A percentile compares a stretch with the other conserved stretches of the same genome.
These are phyloP conservation scores for Cercospora sp. DNA, from an alignment of 2,329 filamentous ascomycete genomes.

Conservation along the genomic window DNA sequence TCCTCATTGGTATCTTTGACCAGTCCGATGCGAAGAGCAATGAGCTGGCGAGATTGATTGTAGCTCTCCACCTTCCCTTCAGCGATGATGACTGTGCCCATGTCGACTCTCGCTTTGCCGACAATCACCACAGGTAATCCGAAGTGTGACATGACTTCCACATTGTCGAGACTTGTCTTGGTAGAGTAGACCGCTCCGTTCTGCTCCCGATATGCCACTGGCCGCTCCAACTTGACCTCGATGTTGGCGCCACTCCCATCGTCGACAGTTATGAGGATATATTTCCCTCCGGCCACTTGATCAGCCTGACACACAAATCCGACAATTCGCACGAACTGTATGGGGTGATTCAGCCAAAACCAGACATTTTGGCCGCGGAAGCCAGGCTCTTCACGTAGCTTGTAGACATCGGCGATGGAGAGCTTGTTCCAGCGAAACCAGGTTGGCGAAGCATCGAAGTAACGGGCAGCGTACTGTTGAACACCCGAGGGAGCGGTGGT, in stretches of 20 bases:
- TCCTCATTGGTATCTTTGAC: constrained; percentile 57
- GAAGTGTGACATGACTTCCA: constrained; percentile 40
- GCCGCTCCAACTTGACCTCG: constrained; percentile 54
- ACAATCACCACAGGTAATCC: constrained; percentile 49
- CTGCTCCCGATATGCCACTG: constrained; percentile 5
- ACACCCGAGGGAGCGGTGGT: constrained; percentile 28
- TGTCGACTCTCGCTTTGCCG: constrained; percentile 39
- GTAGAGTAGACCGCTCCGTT: constrained; percentile 6
- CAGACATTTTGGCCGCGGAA: constrained; percentile 59
- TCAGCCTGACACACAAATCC: constrained; percentile 48
- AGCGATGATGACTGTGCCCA: constrained; percentile 56
- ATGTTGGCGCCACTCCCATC: constrained; percentile 61
- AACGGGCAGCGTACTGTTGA: constrained; percentile 58
- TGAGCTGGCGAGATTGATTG: constrained; percentile 53
- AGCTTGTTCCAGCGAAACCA: constrained; percentile 65
- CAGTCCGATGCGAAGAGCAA: constrained; percentile 54
- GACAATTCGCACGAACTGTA: constrained; percentile 50
- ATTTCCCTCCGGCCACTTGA: constrained; percentile 40
- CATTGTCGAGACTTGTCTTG: constrained; percentile 41
- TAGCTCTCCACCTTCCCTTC: constrained; percentile 59
- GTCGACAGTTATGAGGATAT: constrained; percentile 57
- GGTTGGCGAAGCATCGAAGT: constrained; percentile 61
- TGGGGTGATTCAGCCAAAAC: constrained; percentile 57
- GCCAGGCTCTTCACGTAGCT: constrained; percentile 48
- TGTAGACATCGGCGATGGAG: constrained; percentile 56